phyloP scores from a whole-genome alignment of 352 stramenopile genomes.

The Bremia lactucae region DNA sequence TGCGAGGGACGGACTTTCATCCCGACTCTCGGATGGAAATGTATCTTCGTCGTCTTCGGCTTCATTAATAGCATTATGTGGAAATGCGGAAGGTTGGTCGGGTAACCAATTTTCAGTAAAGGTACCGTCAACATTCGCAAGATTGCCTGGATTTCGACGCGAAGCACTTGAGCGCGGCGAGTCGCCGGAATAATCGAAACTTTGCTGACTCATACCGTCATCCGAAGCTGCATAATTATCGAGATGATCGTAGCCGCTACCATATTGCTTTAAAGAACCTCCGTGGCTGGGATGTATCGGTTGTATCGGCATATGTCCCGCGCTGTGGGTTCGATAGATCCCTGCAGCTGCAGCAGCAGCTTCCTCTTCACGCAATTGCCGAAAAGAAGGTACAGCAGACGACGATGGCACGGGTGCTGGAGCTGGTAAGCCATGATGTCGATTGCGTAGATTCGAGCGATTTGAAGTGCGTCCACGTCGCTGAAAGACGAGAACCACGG shows the following conservation, averaged over 20 bases:
- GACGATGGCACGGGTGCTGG: constrained; percentile 16
- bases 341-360: constrained; percentile 13
- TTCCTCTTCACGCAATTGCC: constrained; percentile 41
- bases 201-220: constrained; percentile 21
- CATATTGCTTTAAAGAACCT: constrained; percentile 16
- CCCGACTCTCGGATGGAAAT: constrained; percentile 14
- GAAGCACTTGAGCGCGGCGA: constrained; percentile 20
- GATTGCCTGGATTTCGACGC: constrained; percentile 7
- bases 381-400: constrained; percentile 46
- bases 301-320: constrained; percentile 9
- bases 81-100: constrained; percentile 14
- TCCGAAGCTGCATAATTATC: constrained; percentile 28
- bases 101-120: constrained; percentile 6
- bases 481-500: constrained; percentile 72
- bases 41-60: constrained; percentile 25
- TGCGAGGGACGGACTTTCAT: constrained; percentile 20
- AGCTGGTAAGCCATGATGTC: constrained; percentile 7
- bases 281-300: constrained; percentile 12
- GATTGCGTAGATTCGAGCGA: constrained; percentile 9
- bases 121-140: constrained; percentile 8
- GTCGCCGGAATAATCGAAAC: constrained; percentile 23
- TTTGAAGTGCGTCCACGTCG: constrained; percentile 13
- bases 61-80: constrained; percentile 4
- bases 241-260: constrained; percentile 4
- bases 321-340: constrained; percentile 20